Evolutionary conservation across 176 grass and related monocot genomes (phyloP).

Genomic region (Poa annua): DNA sequence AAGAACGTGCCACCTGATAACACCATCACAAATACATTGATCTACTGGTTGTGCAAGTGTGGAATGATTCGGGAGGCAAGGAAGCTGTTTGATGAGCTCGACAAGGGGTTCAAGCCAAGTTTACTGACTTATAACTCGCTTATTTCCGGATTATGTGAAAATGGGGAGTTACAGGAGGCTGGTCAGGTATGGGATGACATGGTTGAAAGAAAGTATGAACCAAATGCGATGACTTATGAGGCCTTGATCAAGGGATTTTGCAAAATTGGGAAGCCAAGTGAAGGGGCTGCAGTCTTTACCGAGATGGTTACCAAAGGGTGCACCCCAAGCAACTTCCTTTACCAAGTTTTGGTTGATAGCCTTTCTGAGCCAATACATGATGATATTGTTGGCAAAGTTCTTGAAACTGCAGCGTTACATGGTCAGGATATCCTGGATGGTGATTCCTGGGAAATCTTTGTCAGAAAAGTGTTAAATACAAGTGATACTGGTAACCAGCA

Average conservation of each 20-base stretch:
- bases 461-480: conserved; percentile 48
- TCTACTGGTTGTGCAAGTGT: conserved; percentile 77
- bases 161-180: conserved; percentile 69
- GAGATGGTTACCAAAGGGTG: conserved; percentile 66
- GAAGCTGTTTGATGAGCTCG: conserved; percentile 69
- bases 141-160: conserved; percentile 70
- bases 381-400: conserved; percentile 36
- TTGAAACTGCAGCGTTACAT: conserved; percentile 46
- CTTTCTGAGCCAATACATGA: conserved; percentile 45
- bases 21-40: conserved; percentile 50
- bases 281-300: conserved; percentile 54
- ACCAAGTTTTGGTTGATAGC: conserved; percentile 50
- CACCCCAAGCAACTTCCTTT: conserved; percentile 53
- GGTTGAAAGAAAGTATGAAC: conserved; percentile 59
- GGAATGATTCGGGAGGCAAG: conserved; percentile 64
- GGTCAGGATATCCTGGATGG: conserved; percentile 34
- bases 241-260: conserved; percentile 80
- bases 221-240: conserved; percentile 69
- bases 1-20: conserved; percentile 75
- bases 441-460: conserved; percentile 59
- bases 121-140: conserved; percentile 72
- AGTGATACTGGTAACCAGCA: conserved; percentile 35
- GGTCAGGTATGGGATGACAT: conserved; percentile 78
- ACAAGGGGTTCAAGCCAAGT: conserved; percentile 57
- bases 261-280: conserved; percentile 56